Conservation (phyloP, 2,329 filamentous ascomycete genomes). For the Curvularia eragrostidis region DNA sequence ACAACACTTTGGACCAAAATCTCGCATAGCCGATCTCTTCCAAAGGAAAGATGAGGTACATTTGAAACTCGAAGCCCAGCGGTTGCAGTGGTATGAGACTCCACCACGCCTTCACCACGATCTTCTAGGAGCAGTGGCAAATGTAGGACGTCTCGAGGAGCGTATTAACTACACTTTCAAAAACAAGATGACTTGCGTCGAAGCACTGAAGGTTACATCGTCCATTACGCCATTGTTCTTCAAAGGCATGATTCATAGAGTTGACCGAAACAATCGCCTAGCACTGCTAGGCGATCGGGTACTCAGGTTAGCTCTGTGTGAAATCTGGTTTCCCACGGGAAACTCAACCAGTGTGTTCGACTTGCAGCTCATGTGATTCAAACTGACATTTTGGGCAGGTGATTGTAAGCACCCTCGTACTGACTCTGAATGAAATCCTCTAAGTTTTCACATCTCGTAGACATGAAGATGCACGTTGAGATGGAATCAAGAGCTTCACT, state of each 20-base stretch:
- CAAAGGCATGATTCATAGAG: conserved; percentile 15
- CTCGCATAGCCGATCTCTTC: conserved; percentile 24
- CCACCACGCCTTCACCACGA: conserved; percentile 19
- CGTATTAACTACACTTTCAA: conserved; percentile 31
- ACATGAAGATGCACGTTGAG: not conserved
- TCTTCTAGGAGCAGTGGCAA: conserved; percentile 24
- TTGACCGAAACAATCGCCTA: conserved; percentile 27
- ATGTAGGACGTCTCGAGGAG: conserved; percentile 23
- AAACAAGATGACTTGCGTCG: conserved; percentile 26
- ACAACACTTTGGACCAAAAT: conserved; percentile 23
- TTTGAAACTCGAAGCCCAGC: conserved; percentile 13
- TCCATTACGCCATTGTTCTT: conserved; percentile 20
- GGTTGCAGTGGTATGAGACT: conserved; percentile 10
- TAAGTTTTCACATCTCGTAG: not conserved
- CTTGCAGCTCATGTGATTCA: not conserved
- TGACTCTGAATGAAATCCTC: not conserved
- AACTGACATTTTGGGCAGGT: conserved; percentile 11
- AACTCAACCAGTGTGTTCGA: conserved; percentile 13
- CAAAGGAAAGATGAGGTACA: conserved; percentile 21
- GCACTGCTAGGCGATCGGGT: conserved; percentile 33
- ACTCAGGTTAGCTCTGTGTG: conserved; percentile 21
- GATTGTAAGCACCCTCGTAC: conserved; percentile 5
- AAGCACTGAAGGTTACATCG: conserved; percentile 27
- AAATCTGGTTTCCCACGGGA: conserved; percentile 27
- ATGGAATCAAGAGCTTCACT: conserved; percentile 17